Percentiles rank a stretch among this genome's conserved stretches.
phyloP scores from a whole-genome alignment of 441 rosid species.

The Mallotus repandus region DNA sequence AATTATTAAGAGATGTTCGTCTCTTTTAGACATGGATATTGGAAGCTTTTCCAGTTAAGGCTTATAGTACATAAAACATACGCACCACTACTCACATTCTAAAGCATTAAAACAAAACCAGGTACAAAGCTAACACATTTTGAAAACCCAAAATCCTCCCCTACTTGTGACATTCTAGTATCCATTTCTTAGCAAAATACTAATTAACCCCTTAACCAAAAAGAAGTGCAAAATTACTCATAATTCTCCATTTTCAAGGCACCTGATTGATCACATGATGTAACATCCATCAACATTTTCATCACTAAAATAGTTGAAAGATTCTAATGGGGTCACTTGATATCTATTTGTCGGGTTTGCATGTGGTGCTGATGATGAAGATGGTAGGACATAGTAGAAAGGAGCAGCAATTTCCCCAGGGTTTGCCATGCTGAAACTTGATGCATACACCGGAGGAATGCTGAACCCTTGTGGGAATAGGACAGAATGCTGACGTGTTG shows the following conservation, averaged over 20 bases:
- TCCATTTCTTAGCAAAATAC: neutral
- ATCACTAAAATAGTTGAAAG: slow-evolving; percentile 34
- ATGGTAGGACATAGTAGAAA: slow-evolving; percentile 8
- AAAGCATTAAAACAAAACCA: neutral
- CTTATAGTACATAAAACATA: neutral
- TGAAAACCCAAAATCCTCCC: neutral
- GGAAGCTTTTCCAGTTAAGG: neutral
- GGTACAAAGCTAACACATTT: neutral
- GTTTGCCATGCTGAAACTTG: slow-evolving; percentile 14
- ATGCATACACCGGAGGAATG: slow-evolving; percentile 17
- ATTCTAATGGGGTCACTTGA: slow-evolving; percentile 3
- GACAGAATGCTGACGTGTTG: slow-evolving; percentile 16
- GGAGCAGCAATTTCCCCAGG: slow-evolving; percentile 17
- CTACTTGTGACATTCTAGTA: neutral
- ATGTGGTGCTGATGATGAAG: neutral
- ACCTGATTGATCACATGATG: slow-evolving; percentile 23
- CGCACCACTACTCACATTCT: neutral
- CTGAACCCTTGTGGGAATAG: slow-evolving; percentile 19
- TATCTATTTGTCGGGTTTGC: neutral
- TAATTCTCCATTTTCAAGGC: too few species aligned
- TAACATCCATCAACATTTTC: slow-evolving; percentile 33
- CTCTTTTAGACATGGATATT: neutral
- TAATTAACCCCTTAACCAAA: slow-evolving; percentile 1
- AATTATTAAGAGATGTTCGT: neutral
- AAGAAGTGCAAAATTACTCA: neutral